phyloP scores from a whole-genome alignment of 2,329 filamentous ascomycete genomes.

The Dothiorella sarmentorum region DNA sequence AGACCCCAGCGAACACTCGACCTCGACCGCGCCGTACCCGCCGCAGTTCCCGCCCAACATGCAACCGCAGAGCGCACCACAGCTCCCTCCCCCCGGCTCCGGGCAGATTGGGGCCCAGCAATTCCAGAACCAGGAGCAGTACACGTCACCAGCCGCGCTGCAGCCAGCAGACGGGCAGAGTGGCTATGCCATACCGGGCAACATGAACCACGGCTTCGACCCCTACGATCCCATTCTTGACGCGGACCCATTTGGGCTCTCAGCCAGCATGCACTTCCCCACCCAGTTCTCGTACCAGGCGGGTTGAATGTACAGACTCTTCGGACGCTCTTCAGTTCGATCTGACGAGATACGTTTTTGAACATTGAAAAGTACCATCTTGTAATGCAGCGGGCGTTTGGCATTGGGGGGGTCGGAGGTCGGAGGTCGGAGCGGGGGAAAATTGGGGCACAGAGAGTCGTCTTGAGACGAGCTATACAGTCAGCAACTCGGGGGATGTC shows the following conservation, averaged over 20 bases:
- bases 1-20: conserved; percentile 62
- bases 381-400: conserved; percentile 16
- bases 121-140: conserved; percentile 25
- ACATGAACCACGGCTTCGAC: conserved; percentile 56
- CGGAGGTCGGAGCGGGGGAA: not conserved
- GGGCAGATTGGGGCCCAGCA: conserved; percentile 28
- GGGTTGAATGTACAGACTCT: conserved; percentile 28
- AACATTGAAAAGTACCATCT: conserved; percentile 5
- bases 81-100: conserved; percentile 30
- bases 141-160: conserved; percentile 32
- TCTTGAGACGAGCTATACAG: not conserved
- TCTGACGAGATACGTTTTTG: conserved; percentile 9
- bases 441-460: conserved; percentile 9
- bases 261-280: conserved; percentile 92
- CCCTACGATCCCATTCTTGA: conserved; percentile 84
- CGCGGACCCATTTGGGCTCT: conserved; percentile 88
- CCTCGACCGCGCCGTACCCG: conserved; percentile 65
- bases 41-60: conserved; percentile 50
- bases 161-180: conserved; percentile 31
- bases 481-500: not conserved
- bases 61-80: conserved; percentile 34
- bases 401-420: no score
- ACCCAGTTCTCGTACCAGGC: conserved; percentile 70
- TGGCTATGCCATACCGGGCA: conserved; percentile 38
- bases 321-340: conserved; percentile 18